Base-by-base conservation (phyloP, 495 filamentous ascomycete species). In the Xylaria bambusicola region DNA sequence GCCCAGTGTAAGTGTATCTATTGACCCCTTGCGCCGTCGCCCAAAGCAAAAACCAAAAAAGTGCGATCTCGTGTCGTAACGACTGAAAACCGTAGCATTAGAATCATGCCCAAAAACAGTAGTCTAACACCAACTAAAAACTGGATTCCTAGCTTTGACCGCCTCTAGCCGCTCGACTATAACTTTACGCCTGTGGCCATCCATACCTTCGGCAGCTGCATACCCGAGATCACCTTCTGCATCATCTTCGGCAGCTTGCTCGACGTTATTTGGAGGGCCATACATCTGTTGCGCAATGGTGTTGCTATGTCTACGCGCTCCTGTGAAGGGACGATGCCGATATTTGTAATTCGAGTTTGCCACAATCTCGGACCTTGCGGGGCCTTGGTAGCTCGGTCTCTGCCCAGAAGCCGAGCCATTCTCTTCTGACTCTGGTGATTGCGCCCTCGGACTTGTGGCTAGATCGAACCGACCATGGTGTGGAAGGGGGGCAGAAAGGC, bases 131-230 rank as follows among this genome's bases (percentile, higher is more conserved):
- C 94, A 98, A 38, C 90, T 96, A 75, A 98, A 98, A 13, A 98
- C 91, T 15, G 94, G 94, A 71, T 95, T 94, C 73, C 88, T 90
- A 72, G 85, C 88, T 79, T 97, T 98, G 29, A 98, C 93, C 48
- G 92, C 88, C 78, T 98, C 94, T 52, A 98, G 70, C 65, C 94
- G 78, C 77, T 98, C 94, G 38, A 98, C 93, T 79, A 98, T 98
- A 40, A 98, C 95, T 74, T 92, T 93, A 59, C 92, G 83, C 71
- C 87, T 84, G 55, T 89, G 88, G 2, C 90, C 89, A 70, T 97
- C 92, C 88, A 92, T 90, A n/a, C 87, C 95, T 70, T 90, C 89
- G 1, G 92, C 93, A 10, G 90, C 95, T 8, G 92, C 91, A 73
- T 96, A 98, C 6, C 94, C 94, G 23, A 98, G 75, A 73, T 98